Conservation (phyloP, 1,284 basidiomycete genomes). For the Golubevia pallescens region DNA sequence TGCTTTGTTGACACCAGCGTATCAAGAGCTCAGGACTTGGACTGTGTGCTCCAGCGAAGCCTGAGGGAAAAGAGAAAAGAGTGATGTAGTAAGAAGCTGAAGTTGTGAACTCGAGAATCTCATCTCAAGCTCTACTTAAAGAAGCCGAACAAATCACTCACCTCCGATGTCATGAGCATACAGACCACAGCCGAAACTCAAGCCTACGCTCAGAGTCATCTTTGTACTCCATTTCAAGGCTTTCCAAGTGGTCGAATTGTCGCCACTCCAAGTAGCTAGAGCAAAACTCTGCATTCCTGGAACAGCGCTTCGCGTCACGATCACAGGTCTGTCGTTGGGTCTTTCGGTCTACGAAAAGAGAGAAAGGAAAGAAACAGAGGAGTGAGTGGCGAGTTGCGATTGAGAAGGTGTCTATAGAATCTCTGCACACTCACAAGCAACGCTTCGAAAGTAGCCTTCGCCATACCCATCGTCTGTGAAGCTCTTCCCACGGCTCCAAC, state of each 20-base stretch:
- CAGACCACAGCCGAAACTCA: conserved; percentile 20
- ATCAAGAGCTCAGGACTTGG: conserved; percentile 23
- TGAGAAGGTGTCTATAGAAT: background rate
- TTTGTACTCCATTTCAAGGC: conserved; percentile 22
- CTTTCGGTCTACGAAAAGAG: background rate
- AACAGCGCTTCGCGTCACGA: conserved; percentile 24
- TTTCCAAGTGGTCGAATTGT: conserved; percentile 29
- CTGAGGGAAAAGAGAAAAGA: background rate
- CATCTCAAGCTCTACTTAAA: no score
- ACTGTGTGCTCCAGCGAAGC: conserved; percentile 26
- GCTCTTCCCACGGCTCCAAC: conserved; percentile 19
- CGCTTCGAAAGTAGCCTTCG: conserved; percentile 15
- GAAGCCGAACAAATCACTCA: background rate
- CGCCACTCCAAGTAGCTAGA: conserved; percentile 26
- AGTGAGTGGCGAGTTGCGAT: background rate
- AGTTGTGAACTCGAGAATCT: background rate
- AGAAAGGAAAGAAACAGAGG: background rate
- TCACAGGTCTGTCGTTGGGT: conserved; percentile 15
- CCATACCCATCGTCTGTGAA: conserved; percentile 27
- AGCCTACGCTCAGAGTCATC: conserved; percentile 17
- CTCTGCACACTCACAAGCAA: conserved; percentile 1
- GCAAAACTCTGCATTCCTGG: conserved; percentile 29
- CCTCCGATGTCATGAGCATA: conserved; percentile 32
- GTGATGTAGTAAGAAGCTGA: background rate
- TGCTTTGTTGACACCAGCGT: conserved; percentile 27